Base-by-base conservation (phyloP, 73 alveolate species). In the Breviolum minutum region DNA sequence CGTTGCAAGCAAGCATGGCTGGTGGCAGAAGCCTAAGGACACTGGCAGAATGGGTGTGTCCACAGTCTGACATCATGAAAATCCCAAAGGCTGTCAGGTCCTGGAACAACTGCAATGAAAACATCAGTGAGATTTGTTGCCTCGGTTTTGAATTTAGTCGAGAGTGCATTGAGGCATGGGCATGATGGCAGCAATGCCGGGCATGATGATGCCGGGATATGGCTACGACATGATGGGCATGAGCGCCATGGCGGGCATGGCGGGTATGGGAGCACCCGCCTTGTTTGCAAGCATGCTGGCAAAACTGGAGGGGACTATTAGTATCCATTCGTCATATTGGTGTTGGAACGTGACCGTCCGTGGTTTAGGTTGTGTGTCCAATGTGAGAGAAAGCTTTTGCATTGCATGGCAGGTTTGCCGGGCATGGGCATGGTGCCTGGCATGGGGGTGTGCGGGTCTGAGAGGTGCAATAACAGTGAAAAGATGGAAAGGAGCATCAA, bases 361-460 rank as follows among this genome's bases (percentile, higher is more conserved):
- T 14, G 77, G 77, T 68, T 1, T 83, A 9, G 62, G 5, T n/a
- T 83, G 4, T 0, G 63, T 63, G 16, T 6, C 63, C 11, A 63
- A 16, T 27, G 86, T 10, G 63, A 9, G 30, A 29, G 17, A 79
- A 30, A 5, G 62, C 64, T 79, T 13, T 32, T 68, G 87, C 6
- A 60, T 22, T 81, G 90, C 90, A 61, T 61, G 60, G 61, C 73
- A 61, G 92, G 92, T 26, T 62, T 63, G 77, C 80, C 94, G 27
- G 94, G 94, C 71, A 86, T 86, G 94, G 94, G 94, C 77, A 86
- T 86, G 94, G 94, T 86, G 94, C 94, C 94, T 30, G 94, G 94
- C 71, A 63, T 86, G 83, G 40, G 32, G 40, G n/a, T 73, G 94
- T 26, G 80, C 26, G 80, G 94, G 80, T 74, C 90, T 68, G 77